These are phyloP conservation scores for Cenchrus americanus DNA, from an alignment of 176 grass and related monocot genomes.

Conservation along the genomic window DNA sequence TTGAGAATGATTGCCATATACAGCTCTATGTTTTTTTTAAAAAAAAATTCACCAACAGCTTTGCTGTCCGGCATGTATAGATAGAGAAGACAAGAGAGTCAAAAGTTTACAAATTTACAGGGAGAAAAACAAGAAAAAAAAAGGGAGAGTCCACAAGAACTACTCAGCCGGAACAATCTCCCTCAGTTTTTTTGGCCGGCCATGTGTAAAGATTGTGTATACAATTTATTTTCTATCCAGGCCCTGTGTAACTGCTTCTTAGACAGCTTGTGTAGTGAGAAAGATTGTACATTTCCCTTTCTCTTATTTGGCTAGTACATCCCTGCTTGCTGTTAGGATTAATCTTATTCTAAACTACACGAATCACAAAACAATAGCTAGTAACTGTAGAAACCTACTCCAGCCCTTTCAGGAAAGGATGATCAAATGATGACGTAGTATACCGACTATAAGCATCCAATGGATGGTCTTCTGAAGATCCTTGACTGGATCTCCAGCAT, in stretches of 20 bases:
- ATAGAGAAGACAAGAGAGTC: too few species aligned
- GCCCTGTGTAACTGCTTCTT: background rate
- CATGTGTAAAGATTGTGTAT: too few species aligned
- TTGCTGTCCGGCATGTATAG: too few species aligned
- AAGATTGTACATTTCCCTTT: constrained; percentile 15
- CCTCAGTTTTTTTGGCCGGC: too few species aligned
- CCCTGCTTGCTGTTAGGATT: background rate
- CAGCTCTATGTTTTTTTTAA: too few species aligned
- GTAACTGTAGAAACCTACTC: constrained; percentile 8
- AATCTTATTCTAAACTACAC: background rate
- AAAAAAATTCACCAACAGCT: too few species aligned
- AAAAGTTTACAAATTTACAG: too few species aligned
- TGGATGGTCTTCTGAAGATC: constrained; percentile 9
- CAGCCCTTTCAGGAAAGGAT: constrained; percentile 32
- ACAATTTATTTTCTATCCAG: constrained; percentile 2
- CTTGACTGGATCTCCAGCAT: background rate
- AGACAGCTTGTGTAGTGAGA: background rate
- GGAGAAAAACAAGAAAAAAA: too few species aligned
- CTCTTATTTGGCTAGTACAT: constrained; percentile 12
- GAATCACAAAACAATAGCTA: constrained; percentile 12
- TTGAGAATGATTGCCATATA: background rate
- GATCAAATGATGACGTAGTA: constrained; percentile 21
- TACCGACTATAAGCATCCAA: constrained; percentile 15
- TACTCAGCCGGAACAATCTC: too few species aligned
- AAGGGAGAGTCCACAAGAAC: too few species aligned